phyloP scores from a whole-genome alignment of 768 basidiomycete genomes.

The Auriscalpium vulgare region DNA sequence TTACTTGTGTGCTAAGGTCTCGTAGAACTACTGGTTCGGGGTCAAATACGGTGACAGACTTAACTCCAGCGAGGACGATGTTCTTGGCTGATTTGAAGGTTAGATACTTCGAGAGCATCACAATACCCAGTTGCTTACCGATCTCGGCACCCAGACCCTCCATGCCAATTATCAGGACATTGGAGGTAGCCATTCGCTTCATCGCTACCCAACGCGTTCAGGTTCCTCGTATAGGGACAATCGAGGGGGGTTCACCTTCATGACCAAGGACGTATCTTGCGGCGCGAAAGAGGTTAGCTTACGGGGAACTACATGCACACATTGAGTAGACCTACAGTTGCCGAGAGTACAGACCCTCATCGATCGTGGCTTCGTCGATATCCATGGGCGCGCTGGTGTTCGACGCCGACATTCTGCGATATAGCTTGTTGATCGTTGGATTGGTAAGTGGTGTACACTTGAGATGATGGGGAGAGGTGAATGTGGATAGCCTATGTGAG shows the following conservation, averaged over 20 bases:
- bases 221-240: neutral
- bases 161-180: constrained; percentile 88
- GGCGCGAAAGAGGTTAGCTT: constrained; percentile 6
- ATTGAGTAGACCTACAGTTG: constrained; percentile 59
- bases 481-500: no score
- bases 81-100: constrained; percentile 68
- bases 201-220: constrained; percentile 59
- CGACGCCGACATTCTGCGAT: constrained; percentile 28
- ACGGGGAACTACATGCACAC: no score
- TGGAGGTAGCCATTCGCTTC: constrained; percentile 97
- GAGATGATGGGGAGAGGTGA: no score
- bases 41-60: constrained; percentile 93
- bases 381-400: constrained; percentile 57
- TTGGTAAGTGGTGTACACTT: neutral
- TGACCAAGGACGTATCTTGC: constrained; percentile 89
- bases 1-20: constrained; percentile 88
- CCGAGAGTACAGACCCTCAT: constrained; percentile 90
- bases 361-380: constrained; percentile 80
- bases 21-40: constrained; percentile 81
- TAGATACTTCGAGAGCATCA: neutral
- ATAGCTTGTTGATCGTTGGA: constrained; percentile 2
- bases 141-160: constrained; percentile 95
- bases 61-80: constrained; percentile 90
- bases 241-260: constrained; percentile 53
- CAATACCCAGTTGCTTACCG: constrained; percentile 35